phyloP scores from a whole-genome alignment of 1,139 yeast genomes.

The Lodderomyces orthopsilosis region DNA sequence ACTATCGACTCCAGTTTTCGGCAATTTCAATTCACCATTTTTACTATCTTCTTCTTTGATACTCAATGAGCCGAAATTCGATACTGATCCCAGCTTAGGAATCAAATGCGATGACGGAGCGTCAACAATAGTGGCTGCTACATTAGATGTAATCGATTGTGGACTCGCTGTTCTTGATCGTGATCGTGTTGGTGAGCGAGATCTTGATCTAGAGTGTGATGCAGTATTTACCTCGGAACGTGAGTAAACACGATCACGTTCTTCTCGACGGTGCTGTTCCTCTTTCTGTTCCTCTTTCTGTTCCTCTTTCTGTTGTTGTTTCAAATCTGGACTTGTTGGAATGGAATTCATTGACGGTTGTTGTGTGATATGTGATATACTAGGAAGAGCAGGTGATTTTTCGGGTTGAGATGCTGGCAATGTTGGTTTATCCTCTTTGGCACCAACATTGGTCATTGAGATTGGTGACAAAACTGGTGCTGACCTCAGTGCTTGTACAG shows the following conservation, averaged over 20 bases:
- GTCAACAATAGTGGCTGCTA: background rate
- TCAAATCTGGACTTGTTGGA: background rate
- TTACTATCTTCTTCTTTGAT: conserved; percentile 6
- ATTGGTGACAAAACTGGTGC: background rate
- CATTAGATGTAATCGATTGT: background rate
- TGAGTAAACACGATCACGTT: background rate
- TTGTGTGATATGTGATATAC: conserved; percentile 9
- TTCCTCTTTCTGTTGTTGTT: background rate
- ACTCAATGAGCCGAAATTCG: conserved; percentile 8
- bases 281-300: background rate
- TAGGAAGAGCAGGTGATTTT: conserved; percentile 13
- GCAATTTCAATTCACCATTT: background rate
- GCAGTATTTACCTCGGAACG: background rate
- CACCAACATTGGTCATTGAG: background rate
- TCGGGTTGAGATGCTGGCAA: conserved; percentile 11
- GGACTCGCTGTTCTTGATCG: background rate
- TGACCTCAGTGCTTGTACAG: background rate
- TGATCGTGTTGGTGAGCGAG: conserved; percentile 1
- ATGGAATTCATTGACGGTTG: background rate
- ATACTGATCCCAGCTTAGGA: conserved; percentile 5
- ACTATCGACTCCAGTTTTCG: background rate
- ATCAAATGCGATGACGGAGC: background rate
- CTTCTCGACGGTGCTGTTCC: background rate
- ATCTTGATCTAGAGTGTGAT: background rate
- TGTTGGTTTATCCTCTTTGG: background rate